Base-by-base conservation (phyloP, 768 basidiomycete species). In the Mycena maculata region DNA sequence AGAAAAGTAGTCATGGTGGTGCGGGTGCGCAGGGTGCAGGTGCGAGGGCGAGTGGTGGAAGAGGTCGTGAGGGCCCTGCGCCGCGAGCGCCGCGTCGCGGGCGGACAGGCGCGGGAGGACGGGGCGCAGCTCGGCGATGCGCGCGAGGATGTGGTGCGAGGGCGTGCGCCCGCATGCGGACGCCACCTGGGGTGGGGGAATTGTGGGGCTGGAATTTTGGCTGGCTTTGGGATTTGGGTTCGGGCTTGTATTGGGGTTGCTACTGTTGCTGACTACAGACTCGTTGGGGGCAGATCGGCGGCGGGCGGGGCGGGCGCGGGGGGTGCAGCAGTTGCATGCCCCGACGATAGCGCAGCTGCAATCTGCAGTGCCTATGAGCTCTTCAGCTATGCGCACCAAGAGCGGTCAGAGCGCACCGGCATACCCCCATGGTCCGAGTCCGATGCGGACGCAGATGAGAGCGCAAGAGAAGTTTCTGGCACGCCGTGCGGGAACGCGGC, bases 401-500 rank as follows among this genome's bases (percentile, higher is more conserved):
- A 72, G 69, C 64, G 71, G 76, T 71, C 74, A 76, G 75, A 80
- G 82, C 80, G 80, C 78, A 78, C 76, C 81, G 79, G 86, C 88
- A 85, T 86, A 89, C 87, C 87, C 79, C 88, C 84, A 78, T 85
- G 84, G 73, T 91, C 89, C 61, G 89, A 88, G 72, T 90, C 89
- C 52, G 81, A 78, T n/a, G 54, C 82, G 82, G 69, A 84, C 55
- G 84, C 82, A 25, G 77, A 74, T 53, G 73, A 69, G 84, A 83
- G 76, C 85, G 87, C 83, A 88, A 85, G 84, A 86, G 89, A 81
- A 78, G 86, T 86, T 77, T 86, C 83, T 20, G 91, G 90, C 42
- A 94, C 84, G 80, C 92, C 92, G 74, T 90, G 82, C 68, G 92
- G 92, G 83, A 92, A 94, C 83, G 92, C 85, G 85, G 92, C 91